Conservation (phyloP, 164 flowering plant species). For the Nelumbo lutea region DNA sequence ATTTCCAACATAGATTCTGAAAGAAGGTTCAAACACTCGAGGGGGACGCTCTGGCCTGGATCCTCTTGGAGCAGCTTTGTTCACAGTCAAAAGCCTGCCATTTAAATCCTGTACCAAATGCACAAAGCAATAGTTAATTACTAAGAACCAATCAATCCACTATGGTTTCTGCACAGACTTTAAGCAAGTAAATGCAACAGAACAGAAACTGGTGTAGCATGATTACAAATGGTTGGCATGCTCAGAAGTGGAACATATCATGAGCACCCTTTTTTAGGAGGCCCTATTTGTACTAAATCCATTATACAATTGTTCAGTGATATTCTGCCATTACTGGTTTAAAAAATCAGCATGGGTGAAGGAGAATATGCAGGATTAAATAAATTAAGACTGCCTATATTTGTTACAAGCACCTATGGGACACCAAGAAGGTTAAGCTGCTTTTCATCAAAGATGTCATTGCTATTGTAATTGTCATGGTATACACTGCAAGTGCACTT, state of each 20-base stretch:
- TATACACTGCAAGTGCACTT: too few relatives aligned
- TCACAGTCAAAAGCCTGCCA: conserved; percentile 81
- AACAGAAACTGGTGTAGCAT: not conserved
- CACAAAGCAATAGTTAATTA: not conserved
- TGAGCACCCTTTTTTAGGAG: not conserved
- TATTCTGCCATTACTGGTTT: not conserved
- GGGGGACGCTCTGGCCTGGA: conserved; percentile 53
- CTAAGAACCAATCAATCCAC: not conserved
- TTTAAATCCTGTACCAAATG: conserved; percentile 47
- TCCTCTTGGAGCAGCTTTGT: conserved; percentile 88
- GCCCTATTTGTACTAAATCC: not conserved
- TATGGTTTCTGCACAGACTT: not conserved
- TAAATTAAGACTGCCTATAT: too few relatives aligned
- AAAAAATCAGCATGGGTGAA: not conserved
- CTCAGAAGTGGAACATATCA: not conserved
- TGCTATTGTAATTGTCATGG: too few relatives aligned
- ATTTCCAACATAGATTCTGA: conserved; percentile 58
- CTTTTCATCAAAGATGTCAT: too few relatives aligned
- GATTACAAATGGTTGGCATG: not conserved
- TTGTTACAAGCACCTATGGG: too few relatives aligned
- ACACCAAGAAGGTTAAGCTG: too few relatives aligned
- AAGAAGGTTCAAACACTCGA: conserved; percentile 37
- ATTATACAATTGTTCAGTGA: not conserved
- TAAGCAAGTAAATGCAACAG: not conserved
- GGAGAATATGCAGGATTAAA: not conserved